Evolutionary conservation across 2,329 filamentous ascomycete genomes (phyloP), one percentile per base, ranked within the genome.

Genomic region (Parascedosporium putredinis): DNA sequence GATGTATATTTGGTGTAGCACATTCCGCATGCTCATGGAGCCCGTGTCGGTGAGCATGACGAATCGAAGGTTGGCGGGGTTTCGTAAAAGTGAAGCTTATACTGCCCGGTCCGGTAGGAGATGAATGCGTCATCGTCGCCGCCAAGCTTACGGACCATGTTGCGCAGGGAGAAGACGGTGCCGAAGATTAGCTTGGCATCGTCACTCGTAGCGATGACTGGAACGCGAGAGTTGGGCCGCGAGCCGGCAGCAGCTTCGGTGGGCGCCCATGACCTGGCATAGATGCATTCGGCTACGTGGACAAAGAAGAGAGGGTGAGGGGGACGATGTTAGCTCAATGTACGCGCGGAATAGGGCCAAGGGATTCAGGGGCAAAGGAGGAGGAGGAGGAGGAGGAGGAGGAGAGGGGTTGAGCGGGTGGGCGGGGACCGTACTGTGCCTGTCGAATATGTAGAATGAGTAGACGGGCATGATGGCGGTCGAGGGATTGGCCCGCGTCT

Each of bases 61-160:
- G 63, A 97, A 94, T 63, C 95, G 94, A 67, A 95, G 83, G 65
- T 88, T 94, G 48, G 89, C 93, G 1, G 89, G 10, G 93, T 97
- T 74, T 98, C 93, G 75, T 96, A 98, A 73, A 95, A 98, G 71
- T 98, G 93, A 59, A 98, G 79, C 71, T 96, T 96, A 76, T 98
- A 98, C 68, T 95, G 86, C 57, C 78, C 86, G 49, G 93, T 98
- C 58, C 88, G 86, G 70, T 87, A 98, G 58, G 84, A 88, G 58
- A 98, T 85, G 67, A 98, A 98, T 63, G 86, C 88, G 71, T 96
- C 91, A 65, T 96, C 89, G 50, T 88, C 82, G 56, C 91, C 91
- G 61, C 91, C 91, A 45, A 98, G 79, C 73, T 96, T 95, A 66
- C 88, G 86, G 54, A 86, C 88, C 85, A 98, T 95, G 70, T 96